phyloP scores from a whole-genome alignment of 768 basidiomycete genomes.

The Russula lepida region DNA sequence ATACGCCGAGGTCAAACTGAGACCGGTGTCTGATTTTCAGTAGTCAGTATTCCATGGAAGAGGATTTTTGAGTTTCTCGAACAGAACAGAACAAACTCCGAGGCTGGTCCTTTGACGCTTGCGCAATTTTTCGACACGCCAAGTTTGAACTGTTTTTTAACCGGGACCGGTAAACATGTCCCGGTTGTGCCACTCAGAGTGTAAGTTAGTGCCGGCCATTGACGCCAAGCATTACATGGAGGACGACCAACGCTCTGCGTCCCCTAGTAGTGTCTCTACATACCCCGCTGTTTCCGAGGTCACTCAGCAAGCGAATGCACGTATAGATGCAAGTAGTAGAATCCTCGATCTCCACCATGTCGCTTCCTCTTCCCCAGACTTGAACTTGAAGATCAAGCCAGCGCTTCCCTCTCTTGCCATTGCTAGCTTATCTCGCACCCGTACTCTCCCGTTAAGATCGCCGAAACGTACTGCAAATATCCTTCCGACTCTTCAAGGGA shows the following conservation, averaged over 20 bases:
- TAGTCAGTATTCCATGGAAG: too few species aligned
- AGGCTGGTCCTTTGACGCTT: too few species aligned
- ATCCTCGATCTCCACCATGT: conserved; percentile 3
- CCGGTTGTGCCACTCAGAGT: too few species aligned
- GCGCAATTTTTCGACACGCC: too few species aligned
- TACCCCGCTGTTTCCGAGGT: neutral
- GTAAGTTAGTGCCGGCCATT: neutral
- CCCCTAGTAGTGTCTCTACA: neutral
- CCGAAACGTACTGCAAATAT: conserved; percentile 19
- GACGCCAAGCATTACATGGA: neutral
- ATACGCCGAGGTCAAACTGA: too few species aligned
- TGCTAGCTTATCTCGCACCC: conserved; percentile 11
- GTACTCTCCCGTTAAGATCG: conserved; percentile 33
- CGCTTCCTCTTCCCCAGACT: conserved; percentile 23
- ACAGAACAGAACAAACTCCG: too few species aligned
- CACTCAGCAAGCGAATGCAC: neutral
- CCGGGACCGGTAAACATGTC: too few species aligned
- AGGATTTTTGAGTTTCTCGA: too few species aligned
- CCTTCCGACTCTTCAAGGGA: conserved; percentile 26
- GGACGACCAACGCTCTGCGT: neutral
- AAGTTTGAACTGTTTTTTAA: too few species aligned
- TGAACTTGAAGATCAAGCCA: conserved; percentile 16
- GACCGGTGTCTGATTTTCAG: neutral
- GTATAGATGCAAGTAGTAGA: neutral
- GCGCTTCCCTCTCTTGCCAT: conserved; percentile 4